Evolutionary conservation across 2,329 filamentous ascomycete species (phyloP), one percentile per base, ranked within the genome.

Genomic region (Thyridium curvatum): DNA sequence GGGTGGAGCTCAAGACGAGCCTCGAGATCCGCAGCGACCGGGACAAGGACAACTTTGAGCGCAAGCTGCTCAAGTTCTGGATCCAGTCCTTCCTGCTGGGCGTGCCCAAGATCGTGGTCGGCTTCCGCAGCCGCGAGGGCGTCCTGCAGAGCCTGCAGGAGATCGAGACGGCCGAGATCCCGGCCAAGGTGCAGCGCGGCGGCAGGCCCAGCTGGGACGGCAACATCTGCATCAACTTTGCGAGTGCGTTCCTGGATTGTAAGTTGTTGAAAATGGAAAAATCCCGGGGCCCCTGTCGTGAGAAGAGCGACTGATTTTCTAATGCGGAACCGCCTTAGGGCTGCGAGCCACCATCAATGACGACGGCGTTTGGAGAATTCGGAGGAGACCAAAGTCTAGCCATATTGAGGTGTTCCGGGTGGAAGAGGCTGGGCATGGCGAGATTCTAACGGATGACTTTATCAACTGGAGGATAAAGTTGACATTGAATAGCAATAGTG

Each of bases 1-100:
- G 90, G 85, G 83, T 97, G 26, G 93, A 98, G 61, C 74, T 98
- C 41, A 98, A 98, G 59, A 98, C 93, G 1, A 79, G 80, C n/a
- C 82, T 77, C 31, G 80, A 84, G 47, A 81, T 91, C 36, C 70
- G 71, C 37, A 75, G 75, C 43, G 72, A 82, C 2, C 73, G 78
- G 34, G 86, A 93, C 52, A 71, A 79, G 54, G 62, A 82, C 15
- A 84, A 80, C 46, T 95, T 91, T 56, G 86, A 96, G 61, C 78
- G 86, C 35, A 97, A 97, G 59, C 73, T 97, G 39, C 77, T 94
- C 62, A 94, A 94, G 54, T 95, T 91, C 64, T 98, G 93, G 93
- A 87, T 91, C 12, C 93, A 97, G 60, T 94, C 86, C 0, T 98
- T 95, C 55, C 71, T 98, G 3, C 80, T 98, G 2, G 91, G 91